Conservation (phyloP, 2,329 filamentous ascomycete genomes). For the Talaromyces sp. region DNA sequence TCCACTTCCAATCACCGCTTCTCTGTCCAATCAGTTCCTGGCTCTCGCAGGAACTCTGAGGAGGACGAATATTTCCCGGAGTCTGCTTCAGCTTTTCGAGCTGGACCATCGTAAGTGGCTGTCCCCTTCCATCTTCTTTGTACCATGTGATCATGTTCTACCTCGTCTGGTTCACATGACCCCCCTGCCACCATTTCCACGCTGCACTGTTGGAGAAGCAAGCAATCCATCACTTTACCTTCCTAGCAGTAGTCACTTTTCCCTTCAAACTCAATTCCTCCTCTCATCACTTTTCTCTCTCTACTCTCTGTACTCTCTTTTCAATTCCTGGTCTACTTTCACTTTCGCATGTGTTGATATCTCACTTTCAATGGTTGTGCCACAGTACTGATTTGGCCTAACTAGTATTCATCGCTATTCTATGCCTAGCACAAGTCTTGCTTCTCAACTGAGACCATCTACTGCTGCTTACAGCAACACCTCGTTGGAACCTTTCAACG, state of each 20-base stretch:
- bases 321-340: background rate
- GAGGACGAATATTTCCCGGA: conserved; percentile 75
- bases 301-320: background rate
- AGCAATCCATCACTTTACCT: background rate
- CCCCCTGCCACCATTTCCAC: background rate
- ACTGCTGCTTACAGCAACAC: conserved; percentile 22
- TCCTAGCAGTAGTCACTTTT: background rate
- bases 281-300: background rate
- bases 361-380: background rate
- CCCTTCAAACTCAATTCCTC: background rate
- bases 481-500: conserved; percentile 78
- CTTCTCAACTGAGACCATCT: conserved; percentile 26
- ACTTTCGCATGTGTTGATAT: background rate
- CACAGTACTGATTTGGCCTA: background rate
- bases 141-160: background rate
- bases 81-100: conserved; percentile 57
- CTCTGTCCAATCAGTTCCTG: conserved; percentile 79
- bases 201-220: background rate
- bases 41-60: conserved; percentile 82
- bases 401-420: conserved; percentile 81
- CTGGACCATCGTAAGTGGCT: conserved; percentile 70
- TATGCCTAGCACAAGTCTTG: conserved; percentile 66
- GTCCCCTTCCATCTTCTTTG: background rate
- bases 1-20: conserved; percentile 56
- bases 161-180: background rate